Evolutionary conservation across 2,329 filamentous ascomycete genomes (phyloP), one percentile per base, ranked within the genome.

Genomic region (Capronia coronata): DNA sequence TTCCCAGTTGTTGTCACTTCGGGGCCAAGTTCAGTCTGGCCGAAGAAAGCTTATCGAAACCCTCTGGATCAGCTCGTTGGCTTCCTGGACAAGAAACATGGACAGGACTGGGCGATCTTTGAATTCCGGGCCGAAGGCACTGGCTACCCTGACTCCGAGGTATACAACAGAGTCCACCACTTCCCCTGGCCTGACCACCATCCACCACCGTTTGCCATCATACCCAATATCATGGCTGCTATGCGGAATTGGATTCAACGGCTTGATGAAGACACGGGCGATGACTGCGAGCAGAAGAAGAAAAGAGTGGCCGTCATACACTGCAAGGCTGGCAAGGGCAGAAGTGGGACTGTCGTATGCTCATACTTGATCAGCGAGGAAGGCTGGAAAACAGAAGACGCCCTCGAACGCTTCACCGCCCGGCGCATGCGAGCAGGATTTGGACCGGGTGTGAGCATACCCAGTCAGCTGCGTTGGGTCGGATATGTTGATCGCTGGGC

Each of bases 181-280:
- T 97, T 90, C 63, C 93, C 93, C 0, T 98, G 87, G 82, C 93
- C 93, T 0, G 93, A 98, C 65, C 93, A 98, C 65, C 93, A 98
- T 65, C 93, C 93, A 2, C 93, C 93, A 45, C 93, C 93, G 0
- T 98, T 98, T 62, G 77, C 82, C 18, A 74, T 97, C 16, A 83
- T 98, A 29, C 91, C 91, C 0, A 76, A 87, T 68, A 90, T 96
- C 54, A 82, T 96, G 77, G 89, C 83, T 1, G 87, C 86, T 61
- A 97, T 98, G 90, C 78, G 86, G 52, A 87, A 91, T 62, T 97
- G 91, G 88, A 66, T 94, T 46, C 73, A 77, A 40, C 76, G 77
- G 11, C 72, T 73, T 8, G 71, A 74, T 10, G 61, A 71, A 1
- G 65, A 69, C 0, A 63, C 66, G 8, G 62, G 61, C 5, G 40